These are phyloP conservation scores for Ambrosiella xylebori DNA, from an alignment of 2,329 filamentous ascomycete species.

Conservation along the genomic window DNA sequence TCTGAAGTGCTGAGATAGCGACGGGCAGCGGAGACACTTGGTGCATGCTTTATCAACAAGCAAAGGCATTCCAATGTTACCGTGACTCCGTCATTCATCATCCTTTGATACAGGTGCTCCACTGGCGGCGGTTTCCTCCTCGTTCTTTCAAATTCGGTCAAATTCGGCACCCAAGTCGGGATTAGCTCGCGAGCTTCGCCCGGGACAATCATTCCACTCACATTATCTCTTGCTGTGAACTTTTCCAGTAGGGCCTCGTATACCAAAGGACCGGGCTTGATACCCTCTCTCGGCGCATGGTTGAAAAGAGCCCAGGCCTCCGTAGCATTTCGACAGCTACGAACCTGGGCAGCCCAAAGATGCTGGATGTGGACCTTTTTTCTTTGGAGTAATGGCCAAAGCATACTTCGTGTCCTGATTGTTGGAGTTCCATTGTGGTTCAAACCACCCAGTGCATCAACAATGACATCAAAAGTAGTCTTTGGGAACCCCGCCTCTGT, in stretches of 20 bases:
- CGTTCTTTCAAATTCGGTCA: conserved; percentile 47
- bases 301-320: conserved; percentile 42
- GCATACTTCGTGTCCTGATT: conserved; percentile 29
- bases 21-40: conserved; percentile 15
- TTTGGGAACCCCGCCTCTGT: conserved; percentile 38
- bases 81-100: conserved; percentile 32
- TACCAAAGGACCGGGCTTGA: conserved; percentile 25
- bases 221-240: conserved; percentile 24
- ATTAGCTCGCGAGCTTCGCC: conserved; percentile 16
- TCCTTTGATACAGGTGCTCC: conserved; percentile 39
- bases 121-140: conserved; percentile 43
- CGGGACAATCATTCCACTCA: conserved; percentile 13
- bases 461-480: conserved; percentile 26
- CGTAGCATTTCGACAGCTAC: conserved; percentile 40
- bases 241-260: conserved; percentile 46
- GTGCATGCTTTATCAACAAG: conserved; percentile 37
- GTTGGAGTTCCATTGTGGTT: conserved; percentile 34
- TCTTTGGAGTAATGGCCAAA: conserved; percentile 12
- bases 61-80: conserved; percentile 34
- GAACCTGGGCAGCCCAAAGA: conserved; percentile 38
- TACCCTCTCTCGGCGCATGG: conserved; percentile 20
- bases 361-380: neutral
- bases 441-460: conserved; percentile 37
- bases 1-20: neutral
- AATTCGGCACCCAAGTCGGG: conserved; percentile 26